Base-by-base conservation (phyloP, 2,329 filamentous ascomycete genomes). In the Colletotrichum viniferum region DNA sequence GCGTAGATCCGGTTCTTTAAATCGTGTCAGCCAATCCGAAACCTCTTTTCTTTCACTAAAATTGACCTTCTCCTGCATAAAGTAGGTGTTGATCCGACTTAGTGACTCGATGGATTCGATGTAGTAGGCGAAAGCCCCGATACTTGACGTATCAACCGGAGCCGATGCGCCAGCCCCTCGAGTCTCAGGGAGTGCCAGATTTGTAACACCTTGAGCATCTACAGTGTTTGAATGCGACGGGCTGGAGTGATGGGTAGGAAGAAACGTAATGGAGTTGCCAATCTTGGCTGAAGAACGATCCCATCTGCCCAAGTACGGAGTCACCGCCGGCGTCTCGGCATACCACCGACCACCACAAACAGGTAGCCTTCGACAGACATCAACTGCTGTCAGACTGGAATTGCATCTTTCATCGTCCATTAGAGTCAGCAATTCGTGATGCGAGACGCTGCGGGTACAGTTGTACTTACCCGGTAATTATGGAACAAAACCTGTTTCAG, bases 71-170 rank as follows among this genome's bases (percentile, higher is more conserved):
- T 87, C 85, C 62, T 86, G 86, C 0, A 88, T 79, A 67, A 88
- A 88, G 72, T 84, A 87, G 0, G 81, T 85, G 1, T 81, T 87
- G 2, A 88, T 84, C 0, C 83, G 83, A 64, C 84, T 87, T 8
- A 88, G 77, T 1, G 84, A 87, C 76, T 88, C 87, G 0, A 85
- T 86, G 0, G 86, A 85, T 71, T 88, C 86, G 8, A 88, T 82
- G 16, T 83, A 83, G 65, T 87, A 88, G 1, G 86, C 86, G 69
- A 87, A 87, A 0, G 85, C 85, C 0, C 87, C 87, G 1, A 88
- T 26, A 24, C 21, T 30, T 5, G 62, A 65, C 34, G 13, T 63
- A 34, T 63, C 61, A 10, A 24, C 61, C 7, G 58, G n/a, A 16
- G 36, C 18, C 9, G 28, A 32, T 21, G 3, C 38, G 5, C 12